Evolutionary conservation across 2,329 filamentous ascomycete species (phyloP), one percentile per base, ranked within the genome.

Genomic region (Colletotrichum sp.): DNA sequence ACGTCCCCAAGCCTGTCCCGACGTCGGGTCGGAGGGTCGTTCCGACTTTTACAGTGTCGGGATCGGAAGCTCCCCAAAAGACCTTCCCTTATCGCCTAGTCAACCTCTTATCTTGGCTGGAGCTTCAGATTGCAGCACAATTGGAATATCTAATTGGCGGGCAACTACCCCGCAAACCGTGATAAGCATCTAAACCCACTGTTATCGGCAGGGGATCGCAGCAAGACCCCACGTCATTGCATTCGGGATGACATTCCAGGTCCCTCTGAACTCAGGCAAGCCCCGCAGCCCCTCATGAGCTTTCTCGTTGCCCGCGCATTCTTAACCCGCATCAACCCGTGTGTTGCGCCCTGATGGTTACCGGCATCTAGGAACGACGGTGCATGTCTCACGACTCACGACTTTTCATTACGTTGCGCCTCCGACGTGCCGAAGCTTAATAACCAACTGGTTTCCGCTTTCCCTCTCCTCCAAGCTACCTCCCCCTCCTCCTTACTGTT

Each of bases 251-350:
- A 44, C 18, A 57, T 60, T 26, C 15, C 34, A 49, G 28, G 39
- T 32, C 10, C 28, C 59, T 34, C 59, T 34, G 18, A 21, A 62
- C 10, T 62, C 30, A n/a, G 28, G 30, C n/a, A 21, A 21, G 28
- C 65, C 28, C 70, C 74, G 59, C 59, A 64, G 59, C 74, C 74
- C 74, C 70, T 75, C 70, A 69, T 59, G 39, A 77, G 73, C 73
- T 76, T 64, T 57, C 52, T 64, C 49, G 36, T 57, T 32, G 66
- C n/a, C 67, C 32, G 16, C 32, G 55, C 70, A 32, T 73, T 73
- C 73, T 76, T 76, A 76, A 73, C 39, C 73, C 73, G 73, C 44
- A 21, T 24, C 70, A 59, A 76, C 73, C 73, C 73, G 73, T 49
- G 21, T n/a, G 36, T 28, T 71, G 60, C 64, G 55, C 44, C 44